Evolutionary conservation across 1,284 basidiomycete genomes (phyloP).

Genomic region (Trametes sp.): DNA sequence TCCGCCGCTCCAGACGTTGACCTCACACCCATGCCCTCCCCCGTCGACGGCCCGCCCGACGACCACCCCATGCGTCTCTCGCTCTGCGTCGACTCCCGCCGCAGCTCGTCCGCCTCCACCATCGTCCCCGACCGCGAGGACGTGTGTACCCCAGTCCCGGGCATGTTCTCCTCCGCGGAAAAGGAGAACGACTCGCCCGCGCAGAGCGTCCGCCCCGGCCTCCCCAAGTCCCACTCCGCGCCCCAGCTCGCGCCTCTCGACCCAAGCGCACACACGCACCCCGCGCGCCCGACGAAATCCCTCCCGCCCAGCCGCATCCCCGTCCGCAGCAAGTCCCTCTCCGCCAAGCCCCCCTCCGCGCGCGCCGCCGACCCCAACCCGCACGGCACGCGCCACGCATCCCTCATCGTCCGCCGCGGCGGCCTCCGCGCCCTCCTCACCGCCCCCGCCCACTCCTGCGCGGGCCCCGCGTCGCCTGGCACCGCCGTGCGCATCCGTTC

Average conservation of each 20-base stretch:
- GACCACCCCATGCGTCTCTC: conserved; percentile 12
- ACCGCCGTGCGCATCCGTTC: no score
- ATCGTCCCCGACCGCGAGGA: conserved; percentile 10
- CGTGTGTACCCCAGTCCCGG: not conserved
- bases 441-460: not conserved
- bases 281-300: conserved; percentile 2
- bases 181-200: conserved; percentile 1
- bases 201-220: not conserved
- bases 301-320: conserved; percentile 21
- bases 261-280: not conserved
- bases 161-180: not conserved
- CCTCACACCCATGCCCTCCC: not conserved
- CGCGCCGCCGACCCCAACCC: not conserved
- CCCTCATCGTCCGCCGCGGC: not conserved
- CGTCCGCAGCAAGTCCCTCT: conserved; percentile 20
- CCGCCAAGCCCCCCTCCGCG: conserved; percentile 1
- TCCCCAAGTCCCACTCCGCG: conserved; percentile 9
- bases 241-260: not conserved
- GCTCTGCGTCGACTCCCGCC: conserved; percentile 3
- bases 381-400: not conserved
- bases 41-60: not conserved
- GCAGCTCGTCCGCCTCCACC: conserved; percentile 6
- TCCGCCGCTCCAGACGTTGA: not conserved
- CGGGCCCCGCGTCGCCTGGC: no score
- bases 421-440: not conserved